Conservation (phyloP, 2,329 filamentous ascomycete species). For the Metarhizium sp. region DNA sequence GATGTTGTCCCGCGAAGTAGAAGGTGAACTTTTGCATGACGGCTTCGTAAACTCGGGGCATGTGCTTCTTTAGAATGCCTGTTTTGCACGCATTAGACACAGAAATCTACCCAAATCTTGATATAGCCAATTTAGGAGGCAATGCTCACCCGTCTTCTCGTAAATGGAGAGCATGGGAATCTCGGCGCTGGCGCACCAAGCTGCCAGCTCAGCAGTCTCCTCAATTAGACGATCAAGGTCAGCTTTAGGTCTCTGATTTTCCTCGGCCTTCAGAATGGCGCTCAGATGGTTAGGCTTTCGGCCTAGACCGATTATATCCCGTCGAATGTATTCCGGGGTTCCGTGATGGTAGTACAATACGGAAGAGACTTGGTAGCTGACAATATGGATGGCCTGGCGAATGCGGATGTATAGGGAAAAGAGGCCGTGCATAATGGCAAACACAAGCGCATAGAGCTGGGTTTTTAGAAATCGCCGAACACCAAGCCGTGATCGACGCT, state of each 20-base stretch:
- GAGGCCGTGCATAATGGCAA: slow-evolving; percentile 63
- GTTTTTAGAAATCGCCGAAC: slow-evolving; percentile 51
- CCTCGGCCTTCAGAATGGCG: slow-evolving; percentile 68
- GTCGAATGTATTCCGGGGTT: slow-evolving; percentile 83
- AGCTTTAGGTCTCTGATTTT: slow-evolving; percentile 58
- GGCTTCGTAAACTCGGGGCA: slow-evolving; percentile 72
- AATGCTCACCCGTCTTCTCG: slow-evolving; percentile 68
- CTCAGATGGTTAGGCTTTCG: slow-evolving; percentile 80
- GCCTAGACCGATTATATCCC: slow-evolving; percentile 67
- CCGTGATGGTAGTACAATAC: slow-evolving; percentile 92
- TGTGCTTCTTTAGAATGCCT: slow-evolving; percentile 85
- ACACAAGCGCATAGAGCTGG: slow-evolving; percentile 58
- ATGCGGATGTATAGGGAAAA: slow-evolving; percentile 85
- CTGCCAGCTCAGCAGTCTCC: slow-evolving; percentile 82
- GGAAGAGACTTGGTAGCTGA: slow-evolving; percentile 68
- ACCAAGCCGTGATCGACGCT: slow-evolving; percentile 37
- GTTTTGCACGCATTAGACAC: slow-evolving; percentile 10
- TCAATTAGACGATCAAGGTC: slow-evolving; percentile 78
- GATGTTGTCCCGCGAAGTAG: slow-evolving; percentile 74
- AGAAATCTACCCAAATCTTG: neutral
- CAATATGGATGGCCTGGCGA: slow-evolving; percentile 68
- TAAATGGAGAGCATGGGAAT: slow-evolving; percentile 86
- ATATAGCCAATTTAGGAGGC: neutral
- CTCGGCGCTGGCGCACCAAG: slow-evolving; percentile 85
- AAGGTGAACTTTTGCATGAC: slow-evolving; percentile 71